A percentile compares a stretch with the other conserved stretches of the same genome.
Conservation (phyloP, 768 basidiomycete genomes). For the Trametes punicea region DNA sequence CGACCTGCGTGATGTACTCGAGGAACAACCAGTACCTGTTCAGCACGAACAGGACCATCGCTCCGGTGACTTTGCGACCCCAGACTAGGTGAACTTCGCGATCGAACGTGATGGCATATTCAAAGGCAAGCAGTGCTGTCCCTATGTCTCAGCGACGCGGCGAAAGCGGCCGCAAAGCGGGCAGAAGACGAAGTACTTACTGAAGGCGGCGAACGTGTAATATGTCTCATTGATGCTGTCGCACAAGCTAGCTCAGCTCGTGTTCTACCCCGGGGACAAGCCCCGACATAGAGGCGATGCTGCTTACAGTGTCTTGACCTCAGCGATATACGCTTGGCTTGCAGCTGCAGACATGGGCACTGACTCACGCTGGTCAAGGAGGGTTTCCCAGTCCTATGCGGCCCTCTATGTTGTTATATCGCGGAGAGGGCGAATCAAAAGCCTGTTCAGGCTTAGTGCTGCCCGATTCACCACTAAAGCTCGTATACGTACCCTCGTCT, state of each 20-base stretch:
- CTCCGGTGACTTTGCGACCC: slow-evolving; percentile 13
- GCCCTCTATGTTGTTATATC: too few relatives aligned
- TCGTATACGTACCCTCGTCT: too few relatives aligned
- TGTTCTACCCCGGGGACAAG: neutral
- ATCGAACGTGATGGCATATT: slow-evolving; percentile 14
- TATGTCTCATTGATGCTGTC: slow-evolving; percentile 3
- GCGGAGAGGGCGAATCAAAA: too few relatives aligned
- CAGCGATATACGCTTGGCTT: neutral
- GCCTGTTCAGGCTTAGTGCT: too few relatives aligned
- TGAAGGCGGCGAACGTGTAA: slow-evolving; percentile 2
- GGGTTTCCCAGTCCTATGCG: too few relatives aligned
- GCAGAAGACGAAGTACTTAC: neutral
- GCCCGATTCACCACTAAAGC: too few relatives aligned
- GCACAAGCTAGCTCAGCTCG: neutral
- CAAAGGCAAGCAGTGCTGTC: slow-evolving; percentile 13
- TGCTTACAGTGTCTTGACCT: neutral
- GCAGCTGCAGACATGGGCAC: too few relatives aligned
- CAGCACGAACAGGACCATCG: slow-evolving; percentile 13
- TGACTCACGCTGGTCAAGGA: too few relatives aligned
- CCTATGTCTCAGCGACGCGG: neutral
- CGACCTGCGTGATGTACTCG: slow-evolving; percentile 5
- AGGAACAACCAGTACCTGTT: slow-evolving; percentile 17
- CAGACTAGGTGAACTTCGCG: slow-evolving; percentile 17
- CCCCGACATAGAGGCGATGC: neutral
- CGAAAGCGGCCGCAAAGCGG: too few relatives aligned